A percentile compares a stretch with the other conserved stretches of the same genome.
These are phyloP conservation scores for Spongospora subterranea DNA, from an alignment of 208 protist genomes.

Conservation along the genomic window DNA sequence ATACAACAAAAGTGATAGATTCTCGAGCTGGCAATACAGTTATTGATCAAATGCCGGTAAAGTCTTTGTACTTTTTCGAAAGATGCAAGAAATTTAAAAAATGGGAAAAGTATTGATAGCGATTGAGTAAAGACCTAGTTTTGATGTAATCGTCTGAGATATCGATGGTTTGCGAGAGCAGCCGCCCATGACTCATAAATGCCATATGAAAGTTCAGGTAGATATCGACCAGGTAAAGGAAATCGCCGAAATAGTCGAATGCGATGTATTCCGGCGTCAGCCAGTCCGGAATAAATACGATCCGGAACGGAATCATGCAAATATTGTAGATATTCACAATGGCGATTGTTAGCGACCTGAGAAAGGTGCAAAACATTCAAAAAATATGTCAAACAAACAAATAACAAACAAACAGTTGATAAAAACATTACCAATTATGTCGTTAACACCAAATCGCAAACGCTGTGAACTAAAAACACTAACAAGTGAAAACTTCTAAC, in stretches of 20 bases:
- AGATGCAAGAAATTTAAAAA: too few relatives aligned
- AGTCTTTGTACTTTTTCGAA: too few relatives aligned
- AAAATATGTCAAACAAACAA: too few relatives aligned
- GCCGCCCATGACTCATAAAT: neutral
- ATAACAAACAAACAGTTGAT: too few relatives aligned
- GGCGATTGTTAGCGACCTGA: neutral
- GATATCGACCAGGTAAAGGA: neutral
- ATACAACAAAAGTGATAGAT: too few relatives aligned
- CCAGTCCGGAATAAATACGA: neutral
- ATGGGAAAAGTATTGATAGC: too few relatives aligned
- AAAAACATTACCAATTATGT: too few relatives aligned
- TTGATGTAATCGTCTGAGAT: neutral
- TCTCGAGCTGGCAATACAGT: too few relatives aligned
- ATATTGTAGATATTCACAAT: neutral
- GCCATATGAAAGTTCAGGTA: neutral
- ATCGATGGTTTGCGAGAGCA: neutral
- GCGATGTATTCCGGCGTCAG: neutral
- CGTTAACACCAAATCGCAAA: too few relatives aligned
- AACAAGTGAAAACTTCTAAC: neutral
- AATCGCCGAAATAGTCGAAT: neutral
- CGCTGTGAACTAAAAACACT: neutral
- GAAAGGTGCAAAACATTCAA: too few relatives aligned
- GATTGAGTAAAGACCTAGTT: neutral
- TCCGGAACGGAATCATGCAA: neutral
- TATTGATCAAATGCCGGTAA: too few relatives aligned